phyloP scores from a whole-genome alignment of 2,329 filamentous ascomycete genomes.

The Ophiostoma populinum region DNA sequence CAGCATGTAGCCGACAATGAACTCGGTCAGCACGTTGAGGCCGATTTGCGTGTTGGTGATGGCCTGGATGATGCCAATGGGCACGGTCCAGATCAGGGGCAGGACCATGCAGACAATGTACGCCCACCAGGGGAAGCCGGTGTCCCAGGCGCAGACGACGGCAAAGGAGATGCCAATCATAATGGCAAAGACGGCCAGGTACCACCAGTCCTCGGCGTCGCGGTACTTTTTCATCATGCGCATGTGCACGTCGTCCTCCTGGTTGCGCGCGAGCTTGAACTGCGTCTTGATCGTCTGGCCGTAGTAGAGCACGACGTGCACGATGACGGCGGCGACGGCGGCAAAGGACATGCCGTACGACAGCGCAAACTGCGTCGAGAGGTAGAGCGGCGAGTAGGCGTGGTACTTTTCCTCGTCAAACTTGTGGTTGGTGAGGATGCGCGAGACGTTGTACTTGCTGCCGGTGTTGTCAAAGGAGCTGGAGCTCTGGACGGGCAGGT shows the following conservation, averaged over 20 bases:
- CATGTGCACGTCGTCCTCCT: constrained; percentile 43
- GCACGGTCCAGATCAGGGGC: constrained; percentile 40
- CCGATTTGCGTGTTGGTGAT: constrained; percentile 55
- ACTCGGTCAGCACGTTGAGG: constrained; percentile 56
- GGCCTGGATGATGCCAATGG: constrained; percentile 49
- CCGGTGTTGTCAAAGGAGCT: constrained; percentile 49
- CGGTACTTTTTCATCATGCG: constrained; percentile 43
- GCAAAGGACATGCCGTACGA: constrained; percentile 39
- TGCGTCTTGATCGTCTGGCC: constrained; percentile 36
- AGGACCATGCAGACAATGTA: constrained; percentile 39
- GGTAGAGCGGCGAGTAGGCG: constrained; percentile 47
- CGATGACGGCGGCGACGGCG: constrained; percentile 42
- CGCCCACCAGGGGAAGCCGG: constrained; percentile 40
- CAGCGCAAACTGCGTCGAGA: constrained; percentile 43
- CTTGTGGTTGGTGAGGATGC: constrained; percentile 40
- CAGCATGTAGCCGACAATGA: constrained; percentile 59
- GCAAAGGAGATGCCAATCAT: constrained; percentile 38
- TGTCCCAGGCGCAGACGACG: constrained; percentile 35
- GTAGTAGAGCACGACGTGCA: constrained; percentile 38
- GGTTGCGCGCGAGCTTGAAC: constrained; percentile 34
- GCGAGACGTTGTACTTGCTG: constrained; percentile 37
- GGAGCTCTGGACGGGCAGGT: constrained; percentile 43
- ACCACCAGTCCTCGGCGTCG: constrained; percentile 44
- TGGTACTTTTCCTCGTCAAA: constrained; percentile 45
- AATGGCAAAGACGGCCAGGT: constrained; percentile 29